Conservation (phyloP, 176 grass and related monocot genomes). For the Eragrostis curvula region DNA sequence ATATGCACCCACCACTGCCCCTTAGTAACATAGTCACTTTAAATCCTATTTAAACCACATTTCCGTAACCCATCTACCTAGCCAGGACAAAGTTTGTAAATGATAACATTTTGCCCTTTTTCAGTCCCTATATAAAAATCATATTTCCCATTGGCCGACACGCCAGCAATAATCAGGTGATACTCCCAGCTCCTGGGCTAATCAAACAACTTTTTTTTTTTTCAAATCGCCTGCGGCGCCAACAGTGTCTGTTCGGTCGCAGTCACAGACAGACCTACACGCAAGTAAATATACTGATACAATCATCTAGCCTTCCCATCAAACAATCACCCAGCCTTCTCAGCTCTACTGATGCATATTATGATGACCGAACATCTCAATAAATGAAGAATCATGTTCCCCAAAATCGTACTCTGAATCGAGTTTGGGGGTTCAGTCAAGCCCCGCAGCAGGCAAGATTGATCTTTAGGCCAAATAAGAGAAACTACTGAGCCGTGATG, state of each 20-base stretch:
- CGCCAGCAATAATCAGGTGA: neutral
- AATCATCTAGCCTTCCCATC: neutral
- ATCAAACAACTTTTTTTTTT: neutral
- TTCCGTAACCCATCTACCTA: neutral
- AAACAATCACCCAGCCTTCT: neutral
- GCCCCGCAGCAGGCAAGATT: too few species aligned
- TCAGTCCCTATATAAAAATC: neutral
- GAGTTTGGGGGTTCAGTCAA: too few species aligned
- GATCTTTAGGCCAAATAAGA: too few species aligned
- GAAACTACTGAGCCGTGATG: too few species aligned
- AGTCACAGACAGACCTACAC: neutral
- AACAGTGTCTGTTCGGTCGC: neutral
- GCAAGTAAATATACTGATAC: neutral
- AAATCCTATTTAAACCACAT: constrained; percentile 16
- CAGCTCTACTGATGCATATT: neutral
- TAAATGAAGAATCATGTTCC: neutral
- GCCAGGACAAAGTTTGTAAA: neutral
- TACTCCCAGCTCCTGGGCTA: neutral
- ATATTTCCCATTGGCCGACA: neutral
- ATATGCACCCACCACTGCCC: constrained; percentile 19
- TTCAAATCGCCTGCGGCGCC: neutral
- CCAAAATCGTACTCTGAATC: neutral
- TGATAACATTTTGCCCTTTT: neutral
- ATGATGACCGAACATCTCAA: neutral
- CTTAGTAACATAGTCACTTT: neutral